phyloP scores from a whole-genome alignment of 768 basidiomycete genomes.

The Mrakia hoshinonis region DNA sequence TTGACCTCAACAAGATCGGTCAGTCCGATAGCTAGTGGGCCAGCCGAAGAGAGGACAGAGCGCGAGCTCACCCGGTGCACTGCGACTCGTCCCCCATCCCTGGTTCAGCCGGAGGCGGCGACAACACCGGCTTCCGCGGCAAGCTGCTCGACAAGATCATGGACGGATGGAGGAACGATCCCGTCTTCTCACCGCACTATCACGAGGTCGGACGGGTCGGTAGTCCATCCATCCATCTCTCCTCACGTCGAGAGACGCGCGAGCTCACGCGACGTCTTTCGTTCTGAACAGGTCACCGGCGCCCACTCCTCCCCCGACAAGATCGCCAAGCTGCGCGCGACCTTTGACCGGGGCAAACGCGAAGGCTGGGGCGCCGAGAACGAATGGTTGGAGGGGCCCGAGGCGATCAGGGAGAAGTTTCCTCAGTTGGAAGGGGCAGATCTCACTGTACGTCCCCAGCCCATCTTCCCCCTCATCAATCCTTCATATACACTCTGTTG shows the following conservation, averaged over 20 bases:
- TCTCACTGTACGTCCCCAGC: constrained; percentile 26
- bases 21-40: too few relatives aligned
- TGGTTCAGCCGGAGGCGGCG: constrained; percentile 27
- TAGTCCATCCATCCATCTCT: neutral
- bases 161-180: constrained; percentile 37
- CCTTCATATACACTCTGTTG: neutral
- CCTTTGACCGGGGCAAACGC: constrained; percentile 29
- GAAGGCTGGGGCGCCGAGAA: constrained; percentile 24
- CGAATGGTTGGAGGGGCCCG: constrained; percentile 34
- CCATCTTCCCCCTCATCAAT: neutral
- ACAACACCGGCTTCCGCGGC: constrained; percentile 28
- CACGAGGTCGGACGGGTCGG: constrained; percentile 37
- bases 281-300: constrained; percentile 13
- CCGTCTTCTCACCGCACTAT: constrained; percentile 35
- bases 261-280: neutral
- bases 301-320: constrained; percentile 30
- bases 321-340: constrained; percentile 28
- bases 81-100: too few relatives aligned
- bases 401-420: constrained; percentile 31
- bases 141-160: constrained; percentile 33
- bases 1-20: constrained; percentile 40
- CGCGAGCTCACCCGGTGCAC: too few relatives aligned
- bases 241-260: neutral
- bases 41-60: too few relatives aligned
- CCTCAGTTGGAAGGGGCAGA: constrained; percentile 31